A percentile compares a stretch with the other conserved stretches of the same genome.
phyloP scores from a whole-genome alignment of 345 rosid species.

The Corymbia maculata region DNA sequence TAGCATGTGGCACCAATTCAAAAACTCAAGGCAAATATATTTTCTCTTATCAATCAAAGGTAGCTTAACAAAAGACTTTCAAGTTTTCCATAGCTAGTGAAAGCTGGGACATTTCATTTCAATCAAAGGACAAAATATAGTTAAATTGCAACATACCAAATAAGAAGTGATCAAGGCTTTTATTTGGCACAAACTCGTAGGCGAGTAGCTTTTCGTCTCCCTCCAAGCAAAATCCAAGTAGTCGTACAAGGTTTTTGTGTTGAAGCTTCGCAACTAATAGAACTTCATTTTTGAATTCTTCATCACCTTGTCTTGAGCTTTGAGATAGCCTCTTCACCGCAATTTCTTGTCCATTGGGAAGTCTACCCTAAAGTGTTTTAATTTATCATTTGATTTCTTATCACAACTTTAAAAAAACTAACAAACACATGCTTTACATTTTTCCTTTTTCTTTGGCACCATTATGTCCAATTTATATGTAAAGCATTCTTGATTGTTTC shows the following conservation, averaged over 20 bases:
- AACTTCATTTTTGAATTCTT: slow-evolving; percentile 2
- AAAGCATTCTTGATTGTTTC: neutral
- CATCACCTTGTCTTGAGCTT: slow-evolving; percentile 26
- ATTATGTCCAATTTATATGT: neutral
- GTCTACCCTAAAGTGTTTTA: slow-evolving; percentile 18
- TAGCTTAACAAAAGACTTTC: neutral
- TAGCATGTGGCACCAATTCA: neutral
- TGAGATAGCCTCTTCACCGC: slow-evolving; percentile 42
- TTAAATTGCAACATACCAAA: neutral
- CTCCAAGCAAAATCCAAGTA: neutral
- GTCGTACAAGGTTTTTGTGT: neutral
- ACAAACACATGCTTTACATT: neutral
- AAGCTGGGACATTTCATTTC: neutral
- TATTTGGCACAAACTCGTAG: neutral
- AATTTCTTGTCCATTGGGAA: slow-evolving; percentile 20
- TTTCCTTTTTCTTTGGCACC: neutral
- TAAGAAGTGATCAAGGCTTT: neutral
- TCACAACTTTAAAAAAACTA: neutral
- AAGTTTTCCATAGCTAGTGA: neutral
- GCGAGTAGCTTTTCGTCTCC: neutral
- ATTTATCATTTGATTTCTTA: neutral
- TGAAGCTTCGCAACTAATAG: neutral
- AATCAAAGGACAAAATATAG: neutral
- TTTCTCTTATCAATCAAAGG: neutral
- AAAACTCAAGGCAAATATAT: neutral